Base-by-base conservation (phyloP, 306 rosid genomes). In the Inga laurina region DNA sequence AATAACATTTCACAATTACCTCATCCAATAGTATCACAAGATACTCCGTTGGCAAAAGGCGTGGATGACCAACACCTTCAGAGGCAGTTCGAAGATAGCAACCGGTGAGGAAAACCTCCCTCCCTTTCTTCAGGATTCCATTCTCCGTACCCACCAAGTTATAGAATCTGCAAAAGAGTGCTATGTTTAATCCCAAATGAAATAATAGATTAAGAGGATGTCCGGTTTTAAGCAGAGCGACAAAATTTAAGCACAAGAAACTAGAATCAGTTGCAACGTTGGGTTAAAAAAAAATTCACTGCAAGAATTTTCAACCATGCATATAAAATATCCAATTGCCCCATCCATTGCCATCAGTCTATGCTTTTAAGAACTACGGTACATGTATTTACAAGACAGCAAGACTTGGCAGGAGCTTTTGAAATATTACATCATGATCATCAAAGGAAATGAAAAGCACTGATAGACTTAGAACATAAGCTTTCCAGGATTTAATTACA, bases 21-120 rank as follows among this genome's bases (percentile, higher is more conserved):
- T 92, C 99, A 81, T 93, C 98, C 79, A 95, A 84, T 77, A 95
- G 51, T 79, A 91, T 87, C 86, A 92, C 92, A 9, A 93, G 88
- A 90, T 93, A 95, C 83, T 95, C 98, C 15, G 99, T 93, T 81
- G 99, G 99, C 86, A 95, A 88, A 79, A 95, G 88, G 79, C 98
- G 94, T 7, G 92, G 88, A 89, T 48, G 84, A 61, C 96, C 88
- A 72, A 93, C 90, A 71, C 95, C 93, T 69, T 84, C 89, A 61
- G 89, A 62, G 24, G 97, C 87, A 77, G 89, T 85, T 73, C 99
- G 96, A 71, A 95, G 98, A 89, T 92, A 91, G 87, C 99, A 95
- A 46, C 99, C 99, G 27, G 99, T 93, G 84, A 95, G 90, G 66
- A 91, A 88, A 86, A 95, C 79, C 88, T 91, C 95, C 91, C 98